Conservation (phyloP, 176 grass and related monocot species). For the Triticum urartu region DNA sequence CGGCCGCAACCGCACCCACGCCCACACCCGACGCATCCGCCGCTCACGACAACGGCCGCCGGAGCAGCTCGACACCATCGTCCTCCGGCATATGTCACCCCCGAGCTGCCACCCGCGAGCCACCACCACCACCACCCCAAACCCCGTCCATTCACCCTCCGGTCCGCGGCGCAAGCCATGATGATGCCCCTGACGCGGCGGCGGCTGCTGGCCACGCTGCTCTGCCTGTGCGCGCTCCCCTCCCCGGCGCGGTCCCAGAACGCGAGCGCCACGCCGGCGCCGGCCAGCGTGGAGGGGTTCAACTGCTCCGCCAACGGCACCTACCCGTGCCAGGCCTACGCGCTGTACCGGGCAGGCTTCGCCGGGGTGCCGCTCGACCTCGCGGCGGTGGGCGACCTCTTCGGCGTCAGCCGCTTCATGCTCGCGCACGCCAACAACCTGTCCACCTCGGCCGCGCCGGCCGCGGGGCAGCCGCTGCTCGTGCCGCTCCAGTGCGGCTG, state of each 20-base stretch:
- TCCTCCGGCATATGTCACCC: constrained; percentile 6
- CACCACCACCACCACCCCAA: not conserved
- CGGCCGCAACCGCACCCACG: not conserved
- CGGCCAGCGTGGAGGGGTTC: constrained; percentile 55
- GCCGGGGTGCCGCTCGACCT: constrained; percentile 32
- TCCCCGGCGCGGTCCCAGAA: constrained; percentile 27
- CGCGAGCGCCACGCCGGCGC: constrained; percentile 3
- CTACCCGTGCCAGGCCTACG: constrained; percentile 88
- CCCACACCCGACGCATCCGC: constrained; percentile 22
- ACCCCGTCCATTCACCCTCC: not conserved
- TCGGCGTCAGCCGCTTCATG: constrained; percentile 65
- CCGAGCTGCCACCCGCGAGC: not conserved
- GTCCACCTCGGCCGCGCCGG: constrained; percentile 30
- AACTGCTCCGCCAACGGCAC: constrained; percentile 53
- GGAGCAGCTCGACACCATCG: not conserved
- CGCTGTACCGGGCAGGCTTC: constrained; percentile 64
- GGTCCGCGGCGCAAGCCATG: not conserved
- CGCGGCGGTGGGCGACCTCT: constrained; percentile 64
- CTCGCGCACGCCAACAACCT: constrained; percentile 83
- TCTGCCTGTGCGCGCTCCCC: constrained; percentile 24
- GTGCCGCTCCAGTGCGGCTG: constrained; percentile 74
- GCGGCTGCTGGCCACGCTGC: constrained; percentile 3
- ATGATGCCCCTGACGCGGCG: constrained; percentile 8
- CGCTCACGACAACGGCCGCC: constrained; percentile 32
- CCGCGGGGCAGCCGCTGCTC: constrained; percentile 59